A percentile compares a stretch with the other conserved stretches of the same genome.
These are phyloP conservation scores for Aspergillus udagawae DNA, from an alignment of 2,329 filamentous ascomycete species.

Conservation along the genomic window DNA sequence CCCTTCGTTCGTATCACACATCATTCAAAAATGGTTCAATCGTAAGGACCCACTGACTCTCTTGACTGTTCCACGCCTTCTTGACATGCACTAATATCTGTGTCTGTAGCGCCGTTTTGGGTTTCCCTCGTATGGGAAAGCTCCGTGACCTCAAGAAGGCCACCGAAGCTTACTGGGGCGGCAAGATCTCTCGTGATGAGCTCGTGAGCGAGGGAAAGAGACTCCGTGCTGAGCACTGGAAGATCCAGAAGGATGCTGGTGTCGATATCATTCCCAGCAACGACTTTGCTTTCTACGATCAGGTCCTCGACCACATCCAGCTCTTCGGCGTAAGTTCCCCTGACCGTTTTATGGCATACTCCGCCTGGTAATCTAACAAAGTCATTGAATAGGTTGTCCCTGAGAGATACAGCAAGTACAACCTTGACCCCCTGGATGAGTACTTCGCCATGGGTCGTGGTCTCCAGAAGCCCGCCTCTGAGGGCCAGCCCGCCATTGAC, in stretches of 20 bases:
- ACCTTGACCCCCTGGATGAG: constrained; percentile 83
- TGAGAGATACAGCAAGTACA: constrained; percentile 88
- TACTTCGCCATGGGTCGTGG: constrained; percentile 99
- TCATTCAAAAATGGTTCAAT: constrained; percentile 56
- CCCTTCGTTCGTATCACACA: constrained; percentile 18
- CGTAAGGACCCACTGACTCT: constrained; percentile 38
- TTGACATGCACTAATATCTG: constrained; percentile 4
- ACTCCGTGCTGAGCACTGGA: constrained; percentile 95
- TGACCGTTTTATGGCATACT: constrained; percentile 1
- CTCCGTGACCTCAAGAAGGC: constrained; percentile 99
- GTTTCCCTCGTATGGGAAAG: constrained; percentile 98
- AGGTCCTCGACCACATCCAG: constrained; percentile 96
- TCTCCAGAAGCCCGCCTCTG: constrained; percentile 75
- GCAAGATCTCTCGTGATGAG: constrained; percentile 87
- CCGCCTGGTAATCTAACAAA: constrained; percentile 16
- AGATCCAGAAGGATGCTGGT: constrained; percentile 98
- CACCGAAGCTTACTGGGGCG: constrained; percentile 95
- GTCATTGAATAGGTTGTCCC: constrained; percentile 65
- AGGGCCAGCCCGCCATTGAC: constrained; percentile 59
- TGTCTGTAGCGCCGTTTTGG: constrained; percentile 66
- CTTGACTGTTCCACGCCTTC: background rate
- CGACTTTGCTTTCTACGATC: constrained; percentile 98
- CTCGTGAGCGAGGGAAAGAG: constrained; percentile 94
- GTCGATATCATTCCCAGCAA: constrained; percentile 98
- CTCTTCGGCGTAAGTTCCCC: constrained; percentile 75